Conservation (phyloP, 768 basidiomycete genomes). For the Solioccasus polychromus region DNA sequence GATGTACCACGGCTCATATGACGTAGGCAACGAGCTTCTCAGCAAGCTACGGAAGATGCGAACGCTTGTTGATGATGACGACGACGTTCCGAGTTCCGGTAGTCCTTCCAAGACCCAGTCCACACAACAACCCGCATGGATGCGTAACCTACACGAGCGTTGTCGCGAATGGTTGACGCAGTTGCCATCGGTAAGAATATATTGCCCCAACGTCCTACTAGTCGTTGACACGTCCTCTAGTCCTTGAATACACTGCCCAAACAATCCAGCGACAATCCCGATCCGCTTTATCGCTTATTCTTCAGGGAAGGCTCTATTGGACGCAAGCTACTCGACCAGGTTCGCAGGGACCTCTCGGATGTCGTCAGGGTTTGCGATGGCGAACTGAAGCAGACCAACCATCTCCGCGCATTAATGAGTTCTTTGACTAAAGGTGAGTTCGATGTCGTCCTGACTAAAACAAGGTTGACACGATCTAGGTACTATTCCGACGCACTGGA, state of each 20-base stretch:
- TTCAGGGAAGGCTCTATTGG: conserved; percentile 84
- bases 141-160: conserved; percentile 78
- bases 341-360: conserved; percentile 77
- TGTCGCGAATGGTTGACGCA: conserved; percentile 80
- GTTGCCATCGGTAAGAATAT: conserved; percentile 64
- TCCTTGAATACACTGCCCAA: conserved; percentile 62
- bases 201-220: neutral
- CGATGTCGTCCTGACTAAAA: neutral
- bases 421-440: conserved; percentile 79
- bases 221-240: conserved; percentile 35
- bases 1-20: conserved; percentile 4
- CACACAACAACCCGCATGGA: conserved; percentile 90
- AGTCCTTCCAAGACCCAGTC: conserved; percentile 61
- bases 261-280: conserved; percentile 66
- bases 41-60: conserved; percentile 92
- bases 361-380: conserved; percentile 85
- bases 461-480: conserved; percentile 44
- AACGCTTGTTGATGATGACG: conserved; percentile 82
- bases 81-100: conserved; percentile 51
- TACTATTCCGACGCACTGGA: conserved; percentile 86
- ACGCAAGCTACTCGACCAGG: conserved; percentile 69
- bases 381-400: conserved; percentile 92
- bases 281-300: conserved; percentile 88
- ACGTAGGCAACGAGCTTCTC: conserved; percentile 73
- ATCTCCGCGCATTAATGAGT: conserved; percentile 88